Conservation (phyloP, 441 rosid species). For the Kokia cookei region DNA sequence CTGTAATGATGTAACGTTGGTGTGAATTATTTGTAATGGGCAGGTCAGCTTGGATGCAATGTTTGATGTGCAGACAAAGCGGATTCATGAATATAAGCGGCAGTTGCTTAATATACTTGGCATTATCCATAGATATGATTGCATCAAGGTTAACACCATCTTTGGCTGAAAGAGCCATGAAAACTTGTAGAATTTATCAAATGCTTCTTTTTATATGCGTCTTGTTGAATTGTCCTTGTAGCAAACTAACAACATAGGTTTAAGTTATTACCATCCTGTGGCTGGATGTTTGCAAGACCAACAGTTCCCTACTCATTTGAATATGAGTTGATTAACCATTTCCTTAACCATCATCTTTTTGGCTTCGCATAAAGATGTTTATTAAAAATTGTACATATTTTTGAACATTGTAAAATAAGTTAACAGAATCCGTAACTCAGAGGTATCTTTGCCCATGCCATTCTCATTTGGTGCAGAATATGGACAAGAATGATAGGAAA, state of each 20-base stretch:
- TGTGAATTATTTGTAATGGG: neutral
- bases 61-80: slow-evolving; percentile 59
- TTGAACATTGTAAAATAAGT: neutral
- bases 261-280: neutral
- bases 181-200: slow-evolving; percentile 2
- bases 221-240: neutral
- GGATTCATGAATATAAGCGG: slow-evolving; percentile 58
- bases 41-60: slow-evolving; percentile 47
- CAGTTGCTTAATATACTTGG: slow-evolving; percentile 50
- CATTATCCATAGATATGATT: slow-evolving; percentile 43
- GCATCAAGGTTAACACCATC: slow-evolving; percentile 33
- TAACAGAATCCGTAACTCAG: neutral
- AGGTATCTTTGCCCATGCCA: slow-evolving; percentile 1
- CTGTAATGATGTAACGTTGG: slow-evolving; percentile 4
- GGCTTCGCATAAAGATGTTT: neutral
- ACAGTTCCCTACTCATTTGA: neutral
- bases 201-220: neutral
- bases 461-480: slow-evolving; percentile 26
- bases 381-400: neutral
- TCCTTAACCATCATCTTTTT: neutral
- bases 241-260: neutral
- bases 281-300: neutral
- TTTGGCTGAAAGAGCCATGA: neutral
- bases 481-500: slow-evolving; percentile 37
- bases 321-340: neutral